Evolutionary conservation across 2,329 filamentous ascomycete species (phyloP).

Genomic region (Knufia petricola): DNA sequence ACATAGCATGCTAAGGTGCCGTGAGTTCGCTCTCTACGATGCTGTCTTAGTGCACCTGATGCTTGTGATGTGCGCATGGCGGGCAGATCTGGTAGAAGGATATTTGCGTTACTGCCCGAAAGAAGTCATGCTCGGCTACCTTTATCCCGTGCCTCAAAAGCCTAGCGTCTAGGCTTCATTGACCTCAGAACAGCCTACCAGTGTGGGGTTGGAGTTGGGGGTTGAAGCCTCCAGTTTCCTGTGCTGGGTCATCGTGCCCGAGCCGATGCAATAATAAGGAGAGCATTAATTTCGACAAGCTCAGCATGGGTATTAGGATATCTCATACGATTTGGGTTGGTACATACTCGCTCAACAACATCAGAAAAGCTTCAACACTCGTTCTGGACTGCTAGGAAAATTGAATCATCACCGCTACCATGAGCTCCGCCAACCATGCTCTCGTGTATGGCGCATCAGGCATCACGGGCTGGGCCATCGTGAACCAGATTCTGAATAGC

Average conservation of each 20-base stretch:
- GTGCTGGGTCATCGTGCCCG: not conserved
- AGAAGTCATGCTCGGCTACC: no score
- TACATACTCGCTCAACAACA: not conserved
- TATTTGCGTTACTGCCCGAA: no score
- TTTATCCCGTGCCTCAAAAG: no score
- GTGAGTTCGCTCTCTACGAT: not conserved
- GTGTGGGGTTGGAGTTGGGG: not conserved
- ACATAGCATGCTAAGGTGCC: not conserved
- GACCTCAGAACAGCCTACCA: no score
- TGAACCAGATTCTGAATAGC: slow-evolving; percentile 29
- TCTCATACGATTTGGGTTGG: not conserved
- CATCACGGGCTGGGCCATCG: slow-evolving; percentile 36
- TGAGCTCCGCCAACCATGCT: slow-evolving; percentile 23
- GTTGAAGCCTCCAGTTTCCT: not conserved
- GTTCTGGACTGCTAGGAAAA: no score
- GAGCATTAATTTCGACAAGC: not conserved
- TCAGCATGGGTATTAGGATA: not conserved
- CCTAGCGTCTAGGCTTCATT: not conserved
- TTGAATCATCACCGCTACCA: not conserved
- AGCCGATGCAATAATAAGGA: no score
- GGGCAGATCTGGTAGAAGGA: no score
- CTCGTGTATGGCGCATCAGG: slow-evolving; percentile 36
- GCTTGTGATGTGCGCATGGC: no score
- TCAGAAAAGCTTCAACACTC: not conserved
- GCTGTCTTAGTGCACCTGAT: not conserved